Conservation (phyloP, 257 asterid species). For the Solanum neorickii region DNA sequence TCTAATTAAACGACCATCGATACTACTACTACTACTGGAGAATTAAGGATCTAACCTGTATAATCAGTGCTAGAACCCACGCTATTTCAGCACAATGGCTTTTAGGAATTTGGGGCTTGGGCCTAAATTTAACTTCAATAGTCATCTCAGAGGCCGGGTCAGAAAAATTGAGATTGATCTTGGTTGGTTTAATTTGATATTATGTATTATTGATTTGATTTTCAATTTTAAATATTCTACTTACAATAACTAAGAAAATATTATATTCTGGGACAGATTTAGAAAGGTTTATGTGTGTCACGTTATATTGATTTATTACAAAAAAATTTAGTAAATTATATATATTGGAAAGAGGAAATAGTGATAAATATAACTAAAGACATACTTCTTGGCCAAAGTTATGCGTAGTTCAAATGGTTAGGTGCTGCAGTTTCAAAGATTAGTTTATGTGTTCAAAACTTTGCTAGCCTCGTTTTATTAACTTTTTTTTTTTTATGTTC, state of each 20-base stretch:
- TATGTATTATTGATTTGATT: too few relatives aligned
- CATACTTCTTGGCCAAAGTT: too few relatives aligned
- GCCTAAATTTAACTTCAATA: not conserved
- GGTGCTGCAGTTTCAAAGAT: not conserved
- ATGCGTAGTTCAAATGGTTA: too few relatives aligned
- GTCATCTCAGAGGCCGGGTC: not conserved
- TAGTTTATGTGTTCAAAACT: not conserved
- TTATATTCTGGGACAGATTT: too few relatives aligned
- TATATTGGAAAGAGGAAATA: too few relatives aligned
- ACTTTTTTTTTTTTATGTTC: too few relatives aligned
- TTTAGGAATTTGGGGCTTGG: fast-evolving
- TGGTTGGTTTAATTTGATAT: fast-evolving
- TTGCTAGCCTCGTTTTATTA: too few relatives aligned
- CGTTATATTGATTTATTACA: too few relatives aligned
- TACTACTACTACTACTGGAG: not conserved
- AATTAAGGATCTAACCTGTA: not conserved
- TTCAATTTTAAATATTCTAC: too few relatives aligned
- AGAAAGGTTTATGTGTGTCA: not conserved
- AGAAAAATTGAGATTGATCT: not conserved
- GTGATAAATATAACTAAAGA: too few relatives aligned
- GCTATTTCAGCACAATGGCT: not conserved
- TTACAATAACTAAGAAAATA: too few relatives aligned
- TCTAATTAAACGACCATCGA: fast-evolving
- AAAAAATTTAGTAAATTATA: too few relatives aligned
- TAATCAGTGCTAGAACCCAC: not conserved